Evolutionary conservation across 2,329 filamentous ascomycete species (phyloP), one percentile per base, ranked within the genome.

Genomic region (Cadophora sp.): DNA sequence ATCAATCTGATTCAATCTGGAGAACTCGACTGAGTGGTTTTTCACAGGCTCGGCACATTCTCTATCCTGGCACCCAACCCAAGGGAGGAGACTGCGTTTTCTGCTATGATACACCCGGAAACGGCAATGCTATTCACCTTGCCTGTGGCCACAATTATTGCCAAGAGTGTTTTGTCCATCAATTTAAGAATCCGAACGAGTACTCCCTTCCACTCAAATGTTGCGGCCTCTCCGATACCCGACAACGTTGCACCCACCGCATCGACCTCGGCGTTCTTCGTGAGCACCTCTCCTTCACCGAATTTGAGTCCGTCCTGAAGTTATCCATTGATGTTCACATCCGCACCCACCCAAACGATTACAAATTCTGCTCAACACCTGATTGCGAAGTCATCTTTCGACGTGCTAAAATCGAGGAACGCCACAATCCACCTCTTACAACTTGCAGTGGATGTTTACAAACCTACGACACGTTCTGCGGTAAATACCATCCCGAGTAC

Each of bases 301-400:
- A 70, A 45, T 78, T 82, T 18, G 80, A 83, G 48, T 71, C 73
- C 16, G n/a, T 82, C 2, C 75, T 82, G 4, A 66, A 78, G n/a
- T 69, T 71, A 1, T 80, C 80, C 0, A 80, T 82, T 62, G 65
- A 69, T 3, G 72, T 76, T 0, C 77, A 82, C 65, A 68, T 82
- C 43, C 75, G 73, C 5, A 75, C 68, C 4, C 73, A 77, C 36
- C 77, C 30, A 2, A 27, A 36, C 9, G 30, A 36, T 16, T 45
- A 13, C 43, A 13, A 6, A 11, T 45, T 78, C 68, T 84, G 83
- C 62, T 79, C 81, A 1, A 81, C 80, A 0, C 77, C 81, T 0
- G 80, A 82, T 68, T 85, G 82, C 65, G 74, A 69, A 6, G 76
- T 78, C 20, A 71, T 83, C 11, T 84, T 84, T 69, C 79, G 81